Evolutionary conservation across 202 grass and related monocot species (phyloP), one percentile per base, ranked within the genome.

Genomic region (Miscanthus sacchariflorus): DNA sequence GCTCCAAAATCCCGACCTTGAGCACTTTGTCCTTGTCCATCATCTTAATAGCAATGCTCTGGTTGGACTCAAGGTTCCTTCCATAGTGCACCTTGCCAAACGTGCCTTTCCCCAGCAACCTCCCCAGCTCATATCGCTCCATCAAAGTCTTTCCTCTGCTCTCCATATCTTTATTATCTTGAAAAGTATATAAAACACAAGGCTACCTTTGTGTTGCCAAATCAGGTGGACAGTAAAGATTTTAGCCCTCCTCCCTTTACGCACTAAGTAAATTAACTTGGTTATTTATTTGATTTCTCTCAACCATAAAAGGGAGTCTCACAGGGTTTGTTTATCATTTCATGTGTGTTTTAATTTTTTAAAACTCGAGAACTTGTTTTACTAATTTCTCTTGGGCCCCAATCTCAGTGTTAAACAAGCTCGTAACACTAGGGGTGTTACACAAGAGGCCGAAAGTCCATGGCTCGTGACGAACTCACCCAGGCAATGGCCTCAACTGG

Each of bases 81-180:
- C 90, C 97, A 35, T 91, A 87, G 81, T 99, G 91, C 25, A 99
- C 97, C 86, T 90, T 96, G 67, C 92, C 97, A 78, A 95, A 96
- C 43, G 91, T 91, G 78, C 97, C 97, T 90, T 99, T 81, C 30
- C 97, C 94, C 68, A 99, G 44, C 87, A 99, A 56, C 58, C 91
- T 93, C 28, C 97, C 94, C 72, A 99, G 0, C 70, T 96, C 97
- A 87, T 92, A 99, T 83, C 89, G 86, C 44, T 83, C 85, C 93
- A 92, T 89, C 2, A 99, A 15, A 81, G 90, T 43, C 72, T 84
- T 93, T 4, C 91, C 93, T 84, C 89, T 88, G 39, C 11, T 82
- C 19, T 92, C 89, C 93, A 87, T 93, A 68, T 24, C 73, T 87
- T 65, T 65, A 48, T 14, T 59, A 10, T 61, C 56, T 61, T 63